Conservation (phyloP, 176 grass and related monocot species). For the Oryza australiensis region DNA sequence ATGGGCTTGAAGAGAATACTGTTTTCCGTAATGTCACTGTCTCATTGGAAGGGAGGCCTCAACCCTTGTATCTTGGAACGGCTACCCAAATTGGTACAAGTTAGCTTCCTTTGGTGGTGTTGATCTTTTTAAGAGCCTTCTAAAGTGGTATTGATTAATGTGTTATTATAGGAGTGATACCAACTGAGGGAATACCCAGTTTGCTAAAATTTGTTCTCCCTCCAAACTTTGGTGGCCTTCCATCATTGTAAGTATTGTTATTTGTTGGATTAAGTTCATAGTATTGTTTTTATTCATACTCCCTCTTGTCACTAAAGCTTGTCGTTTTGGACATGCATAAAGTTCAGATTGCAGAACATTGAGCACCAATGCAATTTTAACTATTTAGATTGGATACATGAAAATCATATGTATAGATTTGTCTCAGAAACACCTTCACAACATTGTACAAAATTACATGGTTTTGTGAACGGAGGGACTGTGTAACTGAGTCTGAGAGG, state of each 20-base stretch:
- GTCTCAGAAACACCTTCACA: too few relatives aligned
- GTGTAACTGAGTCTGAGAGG: not conserved
- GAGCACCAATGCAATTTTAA: too few relatives aligned
- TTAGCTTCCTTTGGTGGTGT: conserved; percentile 11
- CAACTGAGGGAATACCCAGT: conserved; percentile 94
- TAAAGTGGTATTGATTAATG: conserved; percentile 19
- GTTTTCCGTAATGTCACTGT: conserved; percentile 81
- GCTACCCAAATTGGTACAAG: conserved; percentile 86
- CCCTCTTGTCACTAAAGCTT: too few relatives aligned
- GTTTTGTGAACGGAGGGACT: not conserved
- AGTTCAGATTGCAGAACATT: too few relatives aligned
- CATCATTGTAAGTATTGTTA: conserved; percentile 67
- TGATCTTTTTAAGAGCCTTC: conserved; percentile 6
- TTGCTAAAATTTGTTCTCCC: conserved; percentile 86
- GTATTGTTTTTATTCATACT: not conserved
- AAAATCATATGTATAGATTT: too few relatives aligned
- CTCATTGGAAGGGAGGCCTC: conserved; percentile 73
- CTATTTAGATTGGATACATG: too few relatives aligned
- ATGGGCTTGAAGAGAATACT: conserved; percentile 79
- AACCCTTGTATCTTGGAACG: conserved; percentile 89
- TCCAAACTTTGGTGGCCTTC: conserved; percentile 79
- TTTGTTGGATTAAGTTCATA: conserved; percentile 27
- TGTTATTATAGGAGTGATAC: conserved; percentile 59
- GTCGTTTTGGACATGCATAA: too few relatives aligned
- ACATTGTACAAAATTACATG: too few relatives aligned